Evolutionary conservation across 2,329 filamentous ascomycete genomes (phyloP).

Genomic region (Reticulascus tulasneorum): DNA sequence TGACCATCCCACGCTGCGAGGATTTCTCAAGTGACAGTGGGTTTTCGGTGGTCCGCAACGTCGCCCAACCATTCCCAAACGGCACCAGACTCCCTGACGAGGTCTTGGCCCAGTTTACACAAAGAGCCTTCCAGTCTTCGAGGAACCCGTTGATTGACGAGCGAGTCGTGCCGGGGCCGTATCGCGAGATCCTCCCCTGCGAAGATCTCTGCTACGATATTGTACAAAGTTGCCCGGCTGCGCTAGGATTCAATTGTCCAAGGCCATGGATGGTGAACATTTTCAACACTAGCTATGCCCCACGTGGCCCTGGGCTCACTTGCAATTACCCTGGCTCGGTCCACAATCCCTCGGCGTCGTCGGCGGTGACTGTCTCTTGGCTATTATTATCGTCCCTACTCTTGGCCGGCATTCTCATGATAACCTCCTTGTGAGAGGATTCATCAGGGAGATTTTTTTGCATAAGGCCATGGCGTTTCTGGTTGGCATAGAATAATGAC

Average conservation of each 20-base stretch:
- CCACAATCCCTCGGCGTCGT: constrained; percentile 39
- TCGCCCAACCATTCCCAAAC: constrained; percentile 67
- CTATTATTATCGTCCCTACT: constrained; percentile 9
- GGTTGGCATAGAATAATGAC: not conserved
- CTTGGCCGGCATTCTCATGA: too few relatives aligned
- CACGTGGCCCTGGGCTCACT: constrained; percentile 23
- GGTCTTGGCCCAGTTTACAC: constrained; percentile 21
- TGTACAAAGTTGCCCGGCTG: constrained; percentile 77
- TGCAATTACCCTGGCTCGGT: constrained; percentile 62
- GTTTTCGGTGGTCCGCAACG: constrained; percentile 57
- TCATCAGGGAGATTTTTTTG: too few relatives aligned
- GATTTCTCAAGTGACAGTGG: constrained; percentile 62
- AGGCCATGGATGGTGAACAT: constrained; percentile 19
- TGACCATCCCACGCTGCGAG: constrained; percentile 87
- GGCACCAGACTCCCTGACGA: constrained; percentile 48
- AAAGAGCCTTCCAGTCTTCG: constrained; percentile 48
- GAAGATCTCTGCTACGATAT: constrained; percentile 83
- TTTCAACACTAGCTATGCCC: constrained; percentile 44
- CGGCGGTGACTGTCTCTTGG: constrained; percentile 18
- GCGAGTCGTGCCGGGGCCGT: constrained; percentile 74
- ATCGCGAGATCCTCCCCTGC: constrained; percentile 89
- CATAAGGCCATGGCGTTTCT: not conserved
- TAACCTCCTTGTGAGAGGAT: too few relatives aligned
- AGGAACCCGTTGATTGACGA: constrained; percentile 71
- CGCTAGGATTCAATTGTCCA: constrained; percentile 75